Base-by-base conservation (phyloP, 768 basidiomycete genomes). In the Suillus sp. region DNA sequence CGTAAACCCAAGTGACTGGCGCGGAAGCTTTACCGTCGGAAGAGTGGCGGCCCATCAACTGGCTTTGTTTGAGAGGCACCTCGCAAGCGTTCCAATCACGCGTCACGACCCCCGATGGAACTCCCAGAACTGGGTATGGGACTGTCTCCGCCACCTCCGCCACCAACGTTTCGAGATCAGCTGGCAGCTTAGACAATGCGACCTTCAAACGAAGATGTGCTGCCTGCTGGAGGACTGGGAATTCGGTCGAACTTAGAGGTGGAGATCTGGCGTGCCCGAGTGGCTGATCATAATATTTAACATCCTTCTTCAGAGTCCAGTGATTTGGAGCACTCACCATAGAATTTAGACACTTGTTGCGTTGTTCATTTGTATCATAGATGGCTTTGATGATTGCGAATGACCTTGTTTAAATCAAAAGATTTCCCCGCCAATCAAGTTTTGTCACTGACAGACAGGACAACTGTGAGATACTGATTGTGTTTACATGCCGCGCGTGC, bases 41-140 rank as follows among this genome's bases (percentile, higher is more conserved):
- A 70, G 66, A 64, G 65, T 75, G 4, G 59, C 61, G 0, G 59
- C 70, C 2, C 63, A 61, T 10, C 55, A 64, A 3, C 8, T 75
- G 14, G 18, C 18, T 22, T 20, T 25, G 50, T 67, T 75, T n/a
- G 72, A 76, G 25, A 42, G 35, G 2, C 43, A 51, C 6, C 58
- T 45, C 42, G 68, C 56, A 27, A 45, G 50, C 16, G 51, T 65
- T 11, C 70, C 69, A n/a, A 60, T 57, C 35, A 68, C 69, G n/a
- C 64, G 64, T 65, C 65, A 74, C 6, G 58, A 66, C 4, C 55
- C 53, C 9, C 67, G 62, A 3, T 77, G 74, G 75, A 61, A 69
- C 59, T 65, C 62, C 25, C 75, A 75, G 53, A 62, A 68, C 2
- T 75, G 74, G 74, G 70, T 68, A 56, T 66, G 67, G 25, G 74